These are phyloP conservation scores for Pseudogymnoascus verrucosus DNA, from an alignment of 2,329 filamentous ascomycete species.

Conservation along the genomic window DNA sequence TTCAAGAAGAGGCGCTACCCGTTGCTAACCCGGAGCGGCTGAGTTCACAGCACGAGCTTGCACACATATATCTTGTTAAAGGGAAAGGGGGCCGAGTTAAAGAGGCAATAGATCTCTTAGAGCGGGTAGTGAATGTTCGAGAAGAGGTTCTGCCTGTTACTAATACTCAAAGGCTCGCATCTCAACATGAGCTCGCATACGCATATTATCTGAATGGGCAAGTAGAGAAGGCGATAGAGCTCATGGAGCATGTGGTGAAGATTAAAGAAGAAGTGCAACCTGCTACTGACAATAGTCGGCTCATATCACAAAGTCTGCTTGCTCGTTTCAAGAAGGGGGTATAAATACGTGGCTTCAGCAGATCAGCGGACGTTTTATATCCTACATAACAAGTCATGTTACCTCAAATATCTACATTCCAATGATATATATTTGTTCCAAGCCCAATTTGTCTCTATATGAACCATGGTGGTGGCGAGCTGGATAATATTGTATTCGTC, in stretches of 20 bases:
- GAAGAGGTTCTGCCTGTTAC: not conserved
- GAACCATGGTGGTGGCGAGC: not conserved
- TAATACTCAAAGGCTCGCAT: not conserved
- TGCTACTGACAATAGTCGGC: too few species aligned
- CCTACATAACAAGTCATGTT: not conserved
- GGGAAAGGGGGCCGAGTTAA: not conserved
- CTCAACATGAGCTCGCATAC: not conserved
- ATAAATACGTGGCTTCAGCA: not conserved
- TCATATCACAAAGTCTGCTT: not conserved
- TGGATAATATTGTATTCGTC: not conserved
- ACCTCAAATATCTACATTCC: not conserved
- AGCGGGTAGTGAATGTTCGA: not conserved
- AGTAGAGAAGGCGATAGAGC: not conserved
- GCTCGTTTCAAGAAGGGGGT: not conserved
- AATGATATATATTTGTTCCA: not conserved
- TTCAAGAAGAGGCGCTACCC: not conserved
- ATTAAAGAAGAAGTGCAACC: not conserved
- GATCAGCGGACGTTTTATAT: too few species aligned
- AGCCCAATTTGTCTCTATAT: not conserved
- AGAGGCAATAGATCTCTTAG: not conserved
- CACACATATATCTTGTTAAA: not conserved
- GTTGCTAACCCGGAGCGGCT: not conserved
- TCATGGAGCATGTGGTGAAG: not conserved
- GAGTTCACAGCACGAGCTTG: too few species aligned
- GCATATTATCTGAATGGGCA: not conserved